Evolutionary conservation across 192 early-diverging fungal genomes (phyloP), one percentile per base, ranked within the genome.

Genomic region (Mortierella antarctica): DNA sequence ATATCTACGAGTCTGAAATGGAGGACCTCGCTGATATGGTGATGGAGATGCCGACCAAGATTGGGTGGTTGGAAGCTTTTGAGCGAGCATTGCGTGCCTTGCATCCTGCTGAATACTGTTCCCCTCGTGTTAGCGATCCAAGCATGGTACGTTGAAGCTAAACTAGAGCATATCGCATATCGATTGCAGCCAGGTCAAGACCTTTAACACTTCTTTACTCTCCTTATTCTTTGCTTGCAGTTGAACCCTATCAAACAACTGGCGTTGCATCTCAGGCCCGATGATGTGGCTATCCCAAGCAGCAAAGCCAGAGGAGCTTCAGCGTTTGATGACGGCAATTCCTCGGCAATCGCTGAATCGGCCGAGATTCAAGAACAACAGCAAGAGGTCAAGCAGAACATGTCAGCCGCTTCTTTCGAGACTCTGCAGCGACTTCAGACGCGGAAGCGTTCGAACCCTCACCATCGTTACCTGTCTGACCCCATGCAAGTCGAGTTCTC

Each of bases 1-100:
- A 78, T 41, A 78, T 79, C n/a, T 79, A 79, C 14, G 76, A 79
- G 48, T 58, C 67, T 45, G 76, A 79, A 21, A 65, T 71, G 64
- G 63, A 71, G 57, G 76, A 79, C 17, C 41, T 79, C 64, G 58
- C 57, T 5, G 76, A 70, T n/a, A 79, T 79, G 76, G 39, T 67
- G 14, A 13, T 12, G 39, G 69, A 67, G 45, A 11, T 50, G 13
- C 58, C 76, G 0, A 18, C 70, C 14, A 71, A 67, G 31, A 47
- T 79, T 4, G 49, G 62, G 5, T 79, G 76, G 76, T 18, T 71
- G 4, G 49, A 79, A n/a, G 57, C 76, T 8, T 62, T 79, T 56
- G 68, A 79, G 21, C 54, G 55, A 10, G 53, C 58, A 13, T 46
- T 79, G 45, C 56, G 21, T 2, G 23, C 52, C 7, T 39, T 79